phyloP scores from a whole-genome alignment of 345 rosid species.

The Eucalyptus camaldulensis region DNA sequence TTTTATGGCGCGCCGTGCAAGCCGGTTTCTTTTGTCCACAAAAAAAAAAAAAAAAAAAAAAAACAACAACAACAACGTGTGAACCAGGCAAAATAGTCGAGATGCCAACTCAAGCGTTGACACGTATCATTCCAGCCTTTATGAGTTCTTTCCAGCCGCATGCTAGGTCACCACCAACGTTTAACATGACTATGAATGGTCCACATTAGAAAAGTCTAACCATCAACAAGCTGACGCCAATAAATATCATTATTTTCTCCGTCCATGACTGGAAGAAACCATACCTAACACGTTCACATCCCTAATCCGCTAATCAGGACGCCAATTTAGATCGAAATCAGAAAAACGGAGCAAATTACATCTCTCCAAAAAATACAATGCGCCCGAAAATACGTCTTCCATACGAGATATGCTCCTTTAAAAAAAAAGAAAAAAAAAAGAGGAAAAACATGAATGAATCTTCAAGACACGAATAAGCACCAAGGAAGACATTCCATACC shows the following conservation, averaged over 20 bases:
- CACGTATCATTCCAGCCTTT: not conserved
- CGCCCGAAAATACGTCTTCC: not conserved
- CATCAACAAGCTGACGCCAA: not conserved
- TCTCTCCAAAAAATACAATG: too few species aligned
- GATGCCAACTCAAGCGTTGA: not conserved
- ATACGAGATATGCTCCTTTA: not conserved
- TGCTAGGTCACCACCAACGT: not conserved
- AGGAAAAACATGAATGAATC: not conserved
- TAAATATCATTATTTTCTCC: too few species aligned
- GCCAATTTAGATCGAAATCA: not conserved
- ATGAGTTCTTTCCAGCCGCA: not conserved
- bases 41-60: too few species aligned
- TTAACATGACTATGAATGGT: not conserved
- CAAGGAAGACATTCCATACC: too few species aligned
- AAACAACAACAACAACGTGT: not conserved
- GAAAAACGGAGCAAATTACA: not conserved
- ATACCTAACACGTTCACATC: too few species aligned
- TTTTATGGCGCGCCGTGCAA: too few species aligned
- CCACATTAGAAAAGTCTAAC: not conserved
- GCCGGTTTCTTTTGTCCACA: too few species aligned
- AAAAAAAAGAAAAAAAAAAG: fast-evolving
- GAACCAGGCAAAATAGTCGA: not conserved
- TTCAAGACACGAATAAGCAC: not conserved
- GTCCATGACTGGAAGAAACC: too few species aligned
- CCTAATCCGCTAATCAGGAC: not conserved